Percentiles rank a stretch among this genome's conserved stretches.
Evolutionary conservation across 805 yeast species (phyloP).

Genomic region (Myxozyma sirexii): DNA sequence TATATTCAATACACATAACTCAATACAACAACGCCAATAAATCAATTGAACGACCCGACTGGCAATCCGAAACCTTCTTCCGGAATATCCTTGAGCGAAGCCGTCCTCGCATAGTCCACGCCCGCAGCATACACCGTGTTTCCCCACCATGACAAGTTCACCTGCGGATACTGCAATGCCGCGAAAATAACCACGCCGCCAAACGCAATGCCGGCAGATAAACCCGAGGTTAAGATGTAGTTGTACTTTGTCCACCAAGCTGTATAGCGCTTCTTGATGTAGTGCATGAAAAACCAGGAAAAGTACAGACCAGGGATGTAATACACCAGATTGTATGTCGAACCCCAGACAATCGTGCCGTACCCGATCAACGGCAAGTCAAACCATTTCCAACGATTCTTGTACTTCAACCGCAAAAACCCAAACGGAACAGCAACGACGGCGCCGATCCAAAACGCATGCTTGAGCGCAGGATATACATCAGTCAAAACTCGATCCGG

Average conservation of each 20-base stretch:
- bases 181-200: too few species aligned
- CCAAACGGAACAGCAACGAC: conserved; percentile 17
- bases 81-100: too few species aligned
- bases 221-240: conserved; percentile 63
- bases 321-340: conserved; percentile 14
- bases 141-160: too few species aligned
- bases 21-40: conserved; percentile 58
- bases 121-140: too few species aligned
- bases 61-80: too few species aligned
- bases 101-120: too few species aligned
- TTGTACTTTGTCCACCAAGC: conserved; percentile 78
- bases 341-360: conserved; percentile 17
- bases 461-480: conserved; percentile 17
- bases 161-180: too few species aligned
- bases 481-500: conserved; percentile 19
- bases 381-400: conserved; percentile 12
- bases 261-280: conserved; percentile 55
- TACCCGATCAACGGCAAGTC: neutral
- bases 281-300: conserved; percentile 60
- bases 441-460: conserved; percentile 16
- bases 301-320: conserved; percentile 14
- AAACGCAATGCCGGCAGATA: conserved; percentile 67
- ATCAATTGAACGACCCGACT: too few species aligned
- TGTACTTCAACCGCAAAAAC: conserved; percentile 5
- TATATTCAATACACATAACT: conserved; percentile 33